Conservation (phyloP, 768 basidiomycete genomes). For the Agaricus sinodeliciosus region DNA sequence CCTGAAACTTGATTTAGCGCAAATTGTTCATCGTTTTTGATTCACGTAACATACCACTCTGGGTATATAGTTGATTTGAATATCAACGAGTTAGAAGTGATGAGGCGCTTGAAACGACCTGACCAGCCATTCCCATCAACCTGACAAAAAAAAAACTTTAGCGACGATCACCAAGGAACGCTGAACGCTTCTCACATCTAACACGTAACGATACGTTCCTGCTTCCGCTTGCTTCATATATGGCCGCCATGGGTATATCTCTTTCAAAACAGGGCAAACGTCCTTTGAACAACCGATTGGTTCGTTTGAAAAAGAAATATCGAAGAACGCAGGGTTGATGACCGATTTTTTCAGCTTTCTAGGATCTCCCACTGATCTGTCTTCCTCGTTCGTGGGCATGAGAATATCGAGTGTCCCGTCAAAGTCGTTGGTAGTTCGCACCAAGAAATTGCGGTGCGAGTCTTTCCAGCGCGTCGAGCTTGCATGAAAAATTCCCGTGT, state of each 20-base stretch:
- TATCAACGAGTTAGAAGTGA: conserved; percentile 55
- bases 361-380: conserved; percentile 28
- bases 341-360: conserved; percentile 26
- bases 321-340: conserved; percentile 51
- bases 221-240: conserved; percentile 39
- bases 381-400: conserved; percentile 19
- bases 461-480: conserved; percentile 36
- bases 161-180: neutral
- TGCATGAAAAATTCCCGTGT: conserved; percentile 53
- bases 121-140: conserved; percentile 67
- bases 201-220: conserved; percentile 53
- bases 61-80: conserved; percentile 71
- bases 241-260: conserved; percentile 44
- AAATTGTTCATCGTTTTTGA: neutral
- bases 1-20: conserved; percentile 26
- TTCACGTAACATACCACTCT: conserved; percentile 45
- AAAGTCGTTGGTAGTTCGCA: conserved; percentile 34
- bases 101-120: conserved; percentile 58
- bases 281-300: conserved; percentile 33
- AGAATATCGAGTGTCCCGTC: conserved; percentile 34
- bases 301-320: conserved; percentile 49
- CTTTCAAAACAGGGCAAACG: conserved; percentile 36
- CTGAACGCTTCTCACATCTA: conserved; percentile 37
- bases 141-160: conserved; percentile 19
- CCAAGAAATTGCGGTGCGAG: conserved; percentile 44